phyloP scores from a whole-genome alignment of 164 flowering plant genomes.

The Annona squamosa region DNA sequence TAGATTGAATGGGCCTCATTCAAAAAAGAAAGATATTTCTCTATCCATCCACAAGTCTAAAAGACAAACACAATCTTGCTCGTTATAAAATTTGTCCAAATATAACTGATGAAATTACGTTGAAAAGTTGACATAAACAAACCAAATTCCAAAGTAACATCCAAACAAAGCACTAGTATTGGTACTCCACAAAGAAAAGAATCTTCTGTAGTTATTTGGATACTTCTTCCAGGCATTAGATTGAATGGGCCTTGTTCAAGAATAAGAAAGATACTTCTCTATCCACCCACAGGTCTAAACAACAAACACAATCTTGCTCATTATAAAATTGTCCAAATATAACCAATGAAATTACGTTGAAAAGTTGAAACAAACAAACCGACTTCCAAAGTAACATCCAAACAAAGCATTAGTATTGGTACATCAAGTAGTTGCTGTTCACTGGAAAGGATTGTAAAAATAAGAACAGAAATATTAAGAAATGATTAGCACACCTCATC shows the following conservation, averaged over 20 bases:
- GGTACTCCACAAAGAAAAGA: neutral
- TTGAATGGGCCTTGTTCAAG: neutral
- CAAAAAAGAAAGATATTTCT: neutral
- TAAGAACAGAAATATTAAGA: neutral
- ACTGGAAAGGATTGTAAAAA: neutral
- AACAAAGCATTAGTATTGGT: neutral
- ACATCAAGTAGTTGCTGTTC: neutral
- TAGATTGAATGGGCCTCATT: neutral
- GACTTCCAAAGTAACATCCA: neutral
- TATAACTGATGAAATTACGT: no score
- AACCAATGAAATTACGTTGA: neutral
- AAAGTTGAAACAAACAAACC: neutral
- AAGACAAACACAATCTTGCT: no score
- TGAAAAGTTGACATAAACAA: neutral
- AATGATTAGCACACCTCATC: slow-evolving; percentile 60
- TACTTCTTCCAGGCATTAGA: neutral
- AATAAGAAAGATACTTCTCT: neutral
- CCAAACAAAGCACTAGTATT: neutral
- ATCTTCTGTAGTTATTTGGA: neutral
- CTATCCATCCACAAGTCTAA: neutral
- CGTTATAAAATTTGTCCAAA: no score
- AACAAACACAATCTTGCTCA: no score
- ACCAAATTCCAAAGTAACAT: neutral
- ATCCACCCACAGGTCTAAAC: neutral
- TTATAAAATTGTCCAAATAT: no score